Percentiles rank a stretch among this genome's conserved stretches.
phyloP scores from a whole-genome alignment of 331 rosid species.

The Pyracantha coccinea region DNA sequence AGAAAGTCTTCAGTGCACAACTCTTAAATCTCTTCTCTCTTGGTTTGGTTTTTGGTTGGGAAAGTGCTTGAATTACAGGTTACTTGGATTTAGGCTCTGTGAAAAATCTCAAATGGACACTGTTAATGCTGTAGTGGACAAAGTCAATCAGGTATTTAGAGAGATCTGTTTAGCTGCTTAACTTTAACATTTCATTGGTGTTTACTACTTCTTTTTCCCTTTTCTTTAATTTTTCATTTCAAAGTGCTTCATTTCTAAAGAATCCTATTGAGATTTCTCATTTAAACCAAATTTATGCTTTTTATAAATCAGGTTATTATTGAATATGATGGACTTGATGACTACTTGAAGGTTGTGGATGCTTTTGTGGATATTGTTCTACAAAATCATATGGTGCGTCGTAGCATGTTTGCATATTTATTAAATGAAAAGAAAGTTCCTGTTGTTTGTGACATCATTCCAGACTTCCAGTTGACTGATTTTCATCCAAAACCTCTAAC shows the following conservation, averaged over 20 bases:
- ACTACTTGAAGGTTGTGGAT: slow-evolving; percentile 84
- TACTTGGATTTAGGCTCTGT: slow-evolving; percentile 85
- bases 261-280: neutral
- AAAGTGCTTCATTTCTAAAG: neutral
- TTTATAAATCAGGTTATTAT: slow-evolving; percentile 44
- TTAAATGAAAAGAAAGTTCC: neutral
- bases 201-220: neutral
- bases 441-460: neutral
- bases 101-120: slow-evolving; percentile 42
- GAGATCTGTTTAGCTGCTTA: slow-evolving; percentile 15
- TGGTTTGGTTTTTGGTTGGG: slow-evolving; percentile 20
- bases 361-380: slow-evolving; percentile 79
- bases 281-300: neutral
- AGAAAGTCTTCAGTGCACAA: neutral
- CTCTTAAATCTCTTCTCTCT: slow-evolving; percentile 9
- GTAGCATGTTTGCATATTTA: neutral
- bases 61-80: slow-evolving; percentile 83
- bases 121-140: slow-evolving; percentile 46
- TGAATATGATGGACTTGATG: slow-evolving; percentile 55
- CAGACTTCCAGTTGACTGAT: too few species aligned
- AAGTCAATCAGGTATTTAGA: slow-evolving; percentile 52
- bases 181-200: neutral
- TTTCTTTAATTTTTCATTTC: neutral
- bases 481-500: too few species aligned
- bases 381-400: slow-evolving; percentile 72